Evolutionary conservation across 1,284 basidiomycete genomes (phyloP).

Genomic region (Malassezia arunalokei): DNA sequence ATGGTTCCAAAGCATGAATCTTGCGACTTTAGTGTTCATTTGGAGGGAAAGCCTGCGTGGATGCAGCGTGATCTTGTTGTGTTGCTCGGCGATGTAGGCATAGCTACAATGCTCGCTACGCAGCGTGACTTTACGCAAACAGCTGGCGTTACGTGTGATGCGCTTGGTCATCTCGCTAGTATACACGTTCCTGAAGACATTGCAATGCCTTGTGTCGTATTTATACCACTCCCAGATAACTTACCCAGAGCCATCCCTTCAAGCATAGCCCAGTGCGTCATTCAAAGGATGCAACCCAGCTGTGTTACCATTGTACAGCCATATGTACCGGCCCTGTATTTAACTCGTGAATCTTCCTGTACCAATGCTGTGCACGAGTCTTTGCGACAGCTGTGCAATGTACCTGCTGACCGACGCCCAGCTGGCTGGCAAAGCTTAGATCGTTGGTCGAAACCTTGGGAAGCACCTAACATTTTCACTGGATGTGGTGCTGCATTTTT

Average conservation of each 20-base stretch:
- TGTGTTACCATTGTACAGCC: not conserved
- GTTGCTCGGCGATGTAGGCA: conserved; percentile 1
- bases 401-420: not conserved
- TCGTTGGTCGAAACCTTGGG: conserved; percentile 1
- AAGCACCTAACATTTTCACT: conserved; percentile 4
- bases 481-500: conserved; percentile 7
- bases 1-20: not conserved
- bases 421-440: not conserved
- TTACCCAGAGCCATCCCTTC: not conserved
- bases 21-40: not conserved
- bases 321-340: conserved; percentile 1
- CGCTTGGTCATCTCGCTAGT: not conserved
- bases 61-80: not conserved
- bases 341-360: not conserved
- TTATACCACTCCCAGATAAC: not conserved
- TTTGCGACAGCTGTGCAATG: not conserved
- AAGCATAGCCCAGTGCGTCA: not conserved
- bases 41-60: not conserved
- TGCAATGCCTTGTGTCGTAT: not conserved
- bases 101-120: not conserved
- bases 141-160: not conserved
- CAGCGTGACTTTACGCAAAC: not conserved
- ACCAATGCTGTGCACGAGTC: not conserved
- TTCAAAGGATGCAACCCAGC: not conserved
- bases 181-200: not conserved